A percentile compares a stretch with the other conserved stretches of the same genome.
These are phyloP conservation scores for Pleurotus tuoliensis DNA, from an alignment of 768 basidiomycete species.

Conservation along the genomic window DNA sequence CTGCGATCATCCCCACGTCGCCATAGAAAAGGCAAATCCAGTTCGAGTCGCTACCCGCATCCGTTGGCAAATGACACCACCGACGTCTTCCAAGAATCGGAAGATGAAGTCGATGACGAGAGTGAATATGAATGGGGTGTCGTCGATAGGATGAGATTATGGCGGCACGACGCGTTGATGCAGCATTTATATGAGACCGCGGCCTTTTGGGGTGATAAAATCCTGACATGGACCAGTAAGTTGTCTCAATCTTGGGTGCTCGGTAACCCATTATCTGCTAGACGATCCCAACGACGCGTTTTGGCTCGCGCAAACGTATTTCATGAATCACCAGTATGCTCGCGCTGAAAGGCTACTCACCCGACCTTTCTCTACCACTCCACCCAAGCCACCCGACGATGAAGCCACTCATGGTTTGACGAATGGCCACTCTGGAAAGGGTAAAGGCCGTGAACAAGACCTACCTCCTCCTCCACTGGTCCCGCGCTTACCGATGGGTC, in stretches of 20 bases:
- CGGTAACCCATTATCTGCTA: slow-evolving; percentile 25
- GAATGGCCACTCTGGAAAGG: slow-evolving; percentile 50
- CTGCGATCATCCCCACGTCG: slow-evolving; percentile 62
- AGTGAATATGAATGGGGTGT: slow-evolving; percentile 74
- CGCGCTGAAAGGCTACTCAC: slow-evolving; percentile 90
- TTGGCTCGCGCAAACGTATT: slow-evolving; percentile 98
- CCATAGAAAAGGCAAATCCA: slow-evolving; percentile 51
- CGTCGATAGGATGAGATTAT: slow-evolving; percentile 93
- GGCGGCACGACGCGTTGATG: slow-evolving; percentile 98
- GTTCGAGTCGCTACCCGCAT: slow-evolving; percentile 46
- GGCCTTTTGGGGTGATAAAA: slow-evolving; percentile 98
- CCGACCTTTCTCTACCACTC: slow-evolving; percentile 68
- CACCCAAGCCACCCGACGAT: slow-evolving; percentile 32
- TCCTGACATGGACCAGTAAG: slow-evolving; percentile 92
- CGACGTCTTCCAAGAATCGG: slow-evolving; percentile 71
- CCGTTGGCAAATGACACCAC: slow-evolving; percentile 77
- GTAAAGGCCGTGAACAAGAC: slow-evolving; percentile 60
- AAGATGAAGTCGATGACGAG: slow-evolving; percentile 55
- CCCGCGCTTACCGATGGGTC: slow-evolving; percentile 65
- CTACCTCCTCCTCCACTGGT: slow-evolving; percentile 30
- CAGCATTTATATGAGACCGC: slow-evolving; percentile 98
- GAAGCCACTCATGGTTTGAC: slow-evolving; percentile 24
- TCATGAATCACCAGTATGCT: slow-evolving; percentile 92
- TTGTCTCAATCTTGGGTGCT: slow-evolving; percentile 22
- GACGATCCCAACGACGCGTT: slow-evolving; percentile 98